Evolutionary conservation across 495 filamentous ascomycete genomes (phyloP).

Genomic region (Oidiodendron maius): DNA sequence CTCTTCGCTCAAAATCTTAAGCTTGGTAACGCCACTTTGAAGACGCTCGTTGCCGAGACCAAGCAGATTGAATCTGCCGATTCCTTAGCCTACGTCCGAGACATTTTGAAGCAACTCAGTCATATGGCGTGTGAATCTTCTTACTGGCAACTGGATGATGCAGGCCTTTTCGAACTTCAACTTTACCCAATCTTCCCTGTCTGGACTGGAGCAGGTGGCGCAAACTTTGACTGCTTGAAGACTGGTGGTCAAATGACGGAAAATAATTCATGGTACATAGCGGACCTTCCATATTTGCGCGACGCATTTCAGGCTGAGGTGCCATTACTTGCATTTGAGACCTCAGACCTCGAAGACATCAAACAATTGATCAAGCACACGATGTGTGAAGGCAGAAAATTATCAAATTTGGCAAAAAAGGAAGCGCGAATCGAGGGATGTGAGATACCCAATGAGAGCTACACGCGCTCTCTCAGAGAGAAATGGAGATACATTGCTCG

Average conservation of each 20-base stretch:
- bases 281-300: background rate
- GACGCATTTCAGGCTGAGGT: background rate
- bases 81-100: background rate
- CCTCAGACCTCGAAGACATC: background rate
- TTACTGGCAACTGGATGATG: background rate
- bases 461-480: background rate
- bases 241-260: background rate
- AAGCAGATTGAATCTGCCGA: background rate
- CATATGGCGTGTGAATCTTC: background rate
- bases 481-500: background rate
- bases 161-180: background rate
- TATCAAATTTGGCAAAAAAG: background rate
- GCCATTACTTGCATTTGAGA: background rate
- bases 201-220: background rate
- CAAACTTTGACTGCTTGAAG: background rate
- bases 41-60: background rate
- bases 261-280: slow-evolving; percentile 8
- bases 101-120: background rate
- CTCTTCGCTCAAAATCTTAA: background rate
- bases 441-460: background rate
- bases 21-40: background rate
- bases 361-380: background rate
- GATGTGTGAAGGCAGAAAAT: background rate
- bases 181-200: background rate
- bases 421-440: background rate